Base-by-base conservation (phyloP, 306 rosid species). In the Hippophae tibetana region DNA sequence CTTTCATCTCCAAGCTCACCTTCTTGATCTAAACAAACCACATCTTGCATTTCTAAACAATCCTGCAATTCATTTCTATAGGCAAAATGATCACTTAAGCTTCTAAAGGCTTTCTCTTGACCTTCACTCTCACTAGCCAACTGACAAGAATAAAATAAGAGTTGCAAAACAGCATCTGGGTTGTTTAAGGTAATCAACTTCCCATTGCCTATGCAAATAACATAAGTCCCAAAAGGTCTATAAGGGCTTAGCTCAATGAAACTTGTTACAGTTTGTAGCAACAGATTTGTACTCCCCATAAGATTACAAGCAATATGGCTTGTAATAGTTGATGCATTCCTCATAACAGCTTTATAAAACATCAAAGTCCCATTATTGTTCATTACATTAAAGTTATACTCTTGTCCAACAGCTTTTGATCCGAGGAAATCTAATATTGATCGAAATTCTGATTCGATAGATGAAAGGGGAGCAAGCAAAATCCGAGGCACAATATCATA, bases 171-270 rank as follows among this genome's bases (percentile, higher is more conserved):
- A 1, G 96, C 99, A 43, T 85, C 79, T 0, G 93, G 77, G 72
- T 88, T 83, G 18, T 48, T 69, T 38, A 85, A 47, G 48, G 71
- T 76, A 5, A 82, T 66, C 47, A 76, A 27, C 44, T 74, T 81
- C 13, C 81, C 80, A 44, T 65, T 63, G 47, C 74, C 89, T 0
- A 73, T 77, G 64, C 79, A 76, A 69, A 85, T 78, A 57, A 85
- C 23, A 57, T 66, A 92, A 2, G 85, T 85, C 13, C 99, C 95
- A 49, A 85, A 92, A 13, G 99, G 93, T 58, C 79, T 82, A 49
- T 83, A 92, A 70, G 96, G 89, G 67, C 96, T 92, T 44, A 83
- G 60, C 8, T 75, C 70, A 13, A 80, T 57, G 38, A 85, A 81
- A 49, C 57, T 73, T 3, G 69, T 59, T 54, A 85, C 55, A 2